phyloP scores from a whole-genome alignment of 225 moss, liverwort and hornwort species.

The Pleurozium schreberi region DNA sequence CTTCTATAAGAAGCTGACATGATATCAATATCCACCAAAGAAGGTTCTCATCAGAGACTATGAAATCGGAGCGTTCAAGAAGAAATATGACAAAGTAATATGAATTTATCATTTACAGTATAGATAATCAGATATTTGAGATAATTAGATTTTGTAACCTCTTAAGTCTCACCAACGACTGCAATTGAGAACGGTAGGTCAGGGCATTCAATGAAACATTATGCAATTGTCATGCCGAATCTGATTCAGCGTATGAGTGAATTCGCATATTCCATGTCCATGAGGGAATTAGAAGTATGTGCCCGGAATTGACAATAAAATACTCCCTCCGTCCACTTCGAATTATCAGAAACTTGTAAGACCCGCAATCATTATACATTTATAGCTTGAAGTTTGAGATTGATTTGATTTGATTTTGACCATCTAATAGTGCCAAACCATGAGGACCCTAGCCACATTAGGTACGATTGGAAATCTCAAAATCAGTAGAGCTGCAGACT shows the following conservation, averaged over 20 bases:
- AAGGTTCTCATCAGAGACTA: not conserved
- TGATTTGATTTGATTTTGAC: not conserved
- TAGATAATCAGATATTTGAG: not conserved
- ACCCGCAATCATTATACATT: not conserved
- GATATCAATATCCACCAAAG: constrained; percentile 8
- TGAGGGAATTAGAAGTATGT: not conserved
- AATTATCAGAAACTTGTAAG: not conserved
- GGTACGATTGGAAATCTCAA: not conserved
- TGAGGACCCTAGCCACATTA: not conserved
- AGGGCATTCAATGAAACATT: not conserved
- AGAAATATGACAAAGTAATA: not conserved
- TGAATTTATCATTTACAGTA: not conserved
- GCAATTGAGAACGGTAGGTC: not conserved
- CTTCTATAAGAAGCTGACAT: constrained; percentile 66
- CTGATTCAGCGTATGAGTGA: not conserved
- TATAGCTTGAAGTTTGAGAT: not conserved
- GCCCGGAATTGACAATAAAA: not conserved
- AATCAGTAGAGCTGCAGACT: not conserved
- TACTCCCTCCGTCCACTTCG: too few relatives aligned
- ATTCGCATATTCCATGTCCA: not conserved
- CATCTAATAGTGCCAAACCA: not conserved
- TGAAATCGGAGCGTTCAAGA: not conserved
- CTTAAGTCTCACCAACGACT: not conserved
- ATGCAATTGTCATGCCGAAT: not conserved
- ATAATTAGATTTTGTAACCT: not conserved